Base-by-base conservation (phyloP, 2,329 filamentous ascomycete species). In the Sporothrix phasma region DNA sequence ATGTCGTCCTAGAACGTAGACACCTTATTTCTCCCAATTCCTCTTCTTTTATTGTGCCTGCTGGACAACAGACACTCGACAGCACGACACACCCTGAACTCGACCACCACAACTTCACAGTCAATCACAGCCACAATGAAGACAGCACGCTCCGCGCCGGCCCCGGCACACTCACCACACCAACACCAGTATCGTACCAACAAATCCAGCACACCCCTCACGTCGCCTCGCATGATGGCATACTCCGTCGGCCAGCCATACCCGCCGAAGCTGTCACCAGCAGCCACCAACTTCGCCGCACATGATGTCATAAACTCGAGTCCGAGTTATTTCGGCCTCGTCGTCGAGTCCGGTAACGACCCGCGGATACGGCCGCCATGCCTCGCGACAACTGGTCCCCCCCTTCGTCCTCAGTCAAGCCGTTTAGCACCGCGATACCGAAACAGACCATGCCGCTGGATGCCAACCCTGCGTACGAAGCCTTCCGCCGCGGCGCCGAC, bases 241-340 rank as follows among this genome's bases (percentile, higher is more conserved):
- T 78, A 80, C 66, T 83, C 84, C 1, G 81, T 81, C 58, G 81
- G 82, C 67, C 82, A 86, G 71, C 72, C 78, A 24, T 75, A 80
- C 39, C 79, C 83, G 2, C 82, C 83, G 10, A 81, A 77, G 66
- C 72, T 80, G 5, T 81, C 82, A 2, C 79, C 83, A 5, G 80
- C 79, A 8, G 81, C 82, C 2, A 79, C 80, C 2, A 66, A 68
- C 46, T 54, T 65, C 5, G 45, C 26, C 5, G 64, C 71, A 1
- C 69, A 71, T 24, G 77, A 79, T 46, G 72, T 71, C 17, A 78
- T 80, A 67, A 76, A 81, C 1, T 10, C 85, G 10, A 93, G 90
- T 72, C 90, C 91, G 13, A 95, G 92, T 73, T 96, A 96, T 75
- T 96, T 96, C 73, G 89, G 89, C 64, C 84, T 95, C 66, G 79